Evolutionary conservation across 129 eudicot genomes (phyloP).

Genomic region (Arctium lappa): DNA sequence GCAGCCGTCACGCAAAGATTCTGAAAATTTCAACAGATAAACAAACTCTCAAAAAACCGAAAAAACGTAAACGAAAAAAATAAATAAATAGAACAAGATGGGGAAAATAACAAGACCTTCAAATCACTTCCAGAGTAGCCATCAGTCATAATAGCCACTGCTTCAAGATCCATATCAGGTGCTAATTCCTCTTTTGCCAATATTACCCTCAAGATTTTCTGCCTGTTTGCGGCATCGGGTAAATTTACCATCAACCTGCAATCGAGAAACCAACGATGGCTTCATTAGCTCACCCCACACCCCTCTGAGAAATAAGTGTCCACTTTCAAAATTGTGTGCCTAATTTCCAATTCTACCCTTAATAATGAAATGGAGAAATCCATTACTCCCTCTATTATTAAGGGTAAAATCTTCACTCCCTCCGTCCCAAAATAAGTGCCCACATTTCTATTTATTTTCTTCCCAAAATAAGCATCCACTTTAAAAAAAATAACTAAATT

Average conservation of each 20-base stretch:
- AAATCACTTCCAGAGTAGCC: conserved; percentile 94
- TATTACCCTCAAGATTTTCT: conserved; percentile 71
- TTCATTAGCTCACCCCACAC: neutral
- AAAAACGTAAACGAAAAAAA: neutral
- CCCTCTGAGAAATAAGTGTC: neutral
- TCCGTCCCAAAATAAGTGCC: too few relatives aligned
- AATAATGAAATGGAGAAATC: too few relatives aligned
- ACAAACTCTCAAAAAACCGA: neutral
- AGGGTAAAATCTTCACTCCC: too few relatives aligned
- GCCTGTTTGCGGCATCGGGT: conserved; percentile 79
- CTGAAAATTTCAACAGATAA: conserved; percentile 34
- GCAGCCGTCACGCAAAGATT: conserved; percentile 93
- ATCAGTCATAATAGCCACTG: conserved; percentile 81
- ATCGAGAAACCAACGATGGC: neutral
- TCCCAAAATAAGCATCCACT: too few relatives aligned
- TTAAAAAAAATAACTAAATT: too few relatives aligned
- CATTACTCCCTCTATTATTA: too few relatives aligned
- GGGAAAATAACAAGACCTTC: conserved; percentile 46
- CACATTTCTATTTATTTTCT: too few relatives aligned
- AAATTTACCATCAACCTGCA: conserved; percentile 90
- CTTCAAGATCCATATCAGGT: conserved; percentile 70
- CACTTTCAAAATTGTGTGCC: too few relatives aligned
- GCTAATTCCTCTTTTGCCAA: conserved; percentile 78
- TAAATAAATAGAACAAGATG: neutral
- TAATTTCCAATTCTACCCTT: too few relatives aligned